Base-by-base conservation (phyloP, 2,329 filamentous ascomycete genomes). In the Colletotrichum theobromicola region DNA sequence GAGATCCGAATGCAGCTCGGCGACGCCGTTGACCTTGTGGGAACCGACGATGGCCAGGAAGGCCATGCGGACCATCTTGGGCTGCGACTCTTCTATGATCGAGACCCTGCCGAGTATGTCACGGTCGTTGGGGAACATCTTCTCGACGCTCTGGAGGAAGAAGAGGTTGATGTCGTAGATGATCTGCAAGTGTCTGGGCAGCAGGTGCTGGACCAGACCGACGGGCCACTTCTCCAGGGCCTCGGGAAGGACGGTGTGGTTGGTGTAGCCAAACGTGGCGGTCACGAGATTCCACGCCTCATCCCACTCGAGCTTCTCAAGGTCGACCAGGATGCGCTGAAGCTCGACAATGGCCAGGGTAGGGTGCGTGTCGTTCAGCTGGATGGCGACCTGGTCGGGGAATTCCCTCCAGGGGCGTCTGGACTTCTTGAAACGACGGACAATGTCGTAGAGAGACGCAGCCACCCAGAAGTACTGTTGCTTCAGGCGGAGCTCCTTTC, bases 401-500 rank as follows among this genome's bases (percentile, higher is more conserved):
- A 99, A 99, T 81, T 98, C 94, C 78, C 87, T 93, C 97, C 97
- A 99, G 9, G 93, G 87, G 77, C 96, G 93, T 87, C 95, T 95
- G 21, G 95, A 93, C 90, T 98, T 99, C 90, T 98, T 99, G 92
- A 98, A 99, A 74, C 97, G 93, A 73, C 97, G 94, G 75, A 99
- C 94, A 82, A 99, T 99, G 81, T 99, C 97, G 82, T 95, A 95
- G 5, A 99, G 90, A 18, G 97, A 99, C 18, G 97, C 97, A 67
- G 97, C 96, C 81, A 98, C 98, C 97, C 97, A 99, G 87, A 99
- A 99, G 89, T 99, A 99, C 84, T 99, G 97, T 85, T 99, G 97
- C 90, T 99, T 99, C 84, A 99, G 86, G 68, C 97, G 95, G 77
- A 99, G 92, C 88, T 99, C 97, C 85, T 99, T 99, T 76, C 97